A percentile compares a stretch with the other conserved stretches of the same genome.
phyloP scores from a whole-genome alignment of 2,329 filamentous ascomycete genomes.

The Pseudocercospora macadamiae region DNA sequence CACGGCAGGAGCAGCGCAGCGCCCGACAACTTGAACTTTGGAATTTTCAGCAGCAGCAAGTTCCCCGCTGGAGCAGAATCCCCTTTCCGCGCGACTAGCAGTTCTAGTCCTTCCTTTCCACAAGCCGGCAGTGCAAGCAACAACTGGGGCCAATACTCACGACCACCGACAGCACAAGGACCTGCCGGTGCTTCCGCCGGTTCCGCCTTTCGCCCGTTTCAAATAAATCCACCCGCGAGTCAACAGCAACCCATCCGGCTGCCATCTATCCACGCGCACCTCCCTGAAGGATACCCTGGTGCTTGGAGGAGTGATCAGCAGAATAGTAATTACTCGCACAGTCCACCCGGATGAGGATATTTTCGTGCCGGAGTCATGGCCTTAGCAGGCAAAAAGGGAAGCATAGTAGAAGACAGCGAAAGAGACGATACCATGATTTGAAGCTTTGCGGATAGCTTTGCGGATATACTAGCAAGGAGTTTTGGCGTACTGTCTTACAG shows the following conservation, averaged over 20 bases:
- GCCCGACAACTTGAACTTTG: conserved; percentile 10
- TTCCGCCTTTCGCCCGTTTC: conserved; percentile 9
- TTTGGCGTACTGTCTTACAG: conserved; percentile 4
- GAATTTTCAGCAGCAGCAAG: conserved; percentile 10
- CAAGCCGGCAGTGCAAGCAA: conserved; percentile 9
- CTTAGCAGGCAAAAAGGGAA: neutral
- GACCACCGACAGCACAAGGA: conserved; percentile 15
- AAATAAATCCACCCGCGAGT: conserved; percentile 17
- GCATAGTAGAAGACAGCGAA: neutral
- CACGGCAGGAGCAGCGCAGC: conserved; percentile 20
- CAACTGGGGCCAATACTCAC: conserved; percentile 11
- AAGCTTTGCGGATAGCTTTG: neutral
- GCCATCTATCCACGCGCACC: conserved; percentile 18
- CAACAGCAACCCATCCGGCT: conserved; percentile 14
- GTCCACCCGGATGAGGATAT: conserved; percentile 12
- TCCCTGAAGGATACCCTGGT: conserved; percentile 11
- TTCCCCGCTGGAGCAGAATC: conserved; percentile 13
- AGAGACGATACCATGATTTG: neutral
- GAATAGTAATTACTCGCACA: conserved; percentile 20
- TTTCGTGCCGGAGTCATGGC: neutral
- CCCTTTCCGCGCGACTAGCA: conserved; percentile 14
- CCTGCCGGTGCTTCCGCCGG: conserved; percentile 5
- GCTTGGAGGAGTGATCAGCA: conserved; percentile 17
- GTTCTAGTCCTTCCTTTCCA: conserved; percentile 17
- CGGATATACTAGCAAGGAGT: conserved; percentile 3